Percentiles rank a stretch among this genome's conserved stretches.
Conservation (phyloP, 257 asterid species). For the Solanum chiquidenum region DNA sequence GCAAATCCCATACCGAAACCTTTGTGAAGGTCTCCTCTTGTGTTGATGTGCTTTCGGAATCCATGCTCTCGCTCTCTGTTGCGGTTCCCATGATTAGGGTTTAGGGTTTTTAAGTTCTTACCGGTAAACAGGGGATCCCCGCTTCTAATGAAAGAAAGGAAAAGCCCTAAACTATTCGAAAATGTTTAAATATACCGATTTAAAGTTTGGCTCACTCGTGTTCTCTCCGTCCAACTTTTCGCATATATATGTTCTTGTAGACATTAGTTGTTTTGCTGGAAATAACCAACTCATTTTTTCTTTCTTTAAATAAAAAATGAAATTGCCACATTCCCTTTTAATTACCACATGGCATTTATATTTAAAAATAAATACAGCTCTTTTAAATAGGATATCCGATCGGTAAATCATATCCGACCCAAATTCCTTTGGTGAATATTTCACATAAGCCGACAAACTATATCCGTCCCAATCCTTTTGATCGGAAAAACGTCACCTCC, state of each 20-base stretch:
- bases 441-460: not conserved
- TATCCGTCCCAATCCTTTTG: not conserved
- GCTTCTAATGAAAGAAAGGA: not conserved
- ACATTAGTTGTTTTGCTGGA: not conserved
- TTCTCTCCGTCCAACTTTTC: too few relatives aligned
- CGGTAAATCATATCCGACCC: not conserved
- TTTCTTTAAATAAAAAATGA: not conserved
- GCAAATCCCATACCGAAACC: conserved; percentile 79
- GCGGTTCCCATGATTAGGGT: not conserved
- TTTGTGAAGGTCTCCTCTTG: conserved; percentile 5
- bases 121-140: not conserved
- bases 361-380: not conserved
- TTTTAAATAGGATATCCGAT: not conserved
- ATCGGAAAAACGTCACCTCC: not conserved
- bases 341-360: not conserved
- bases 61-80: not conserved
- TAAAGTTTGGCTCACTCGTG: too few relatives aligned
- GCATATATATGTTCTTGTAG: too few relatives aligned
- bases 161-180: not conserved
- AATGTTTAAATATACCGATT: too few relatives aligned
- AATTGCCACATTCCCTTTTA: not conserved
- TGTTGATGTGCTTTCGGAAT: not conserved
- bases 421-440: not conserved
- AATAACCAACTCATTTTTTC: not conserved
- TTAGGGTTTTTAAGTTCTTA: not conserved